Base-by-base conservation (phyloP, 1,284 basidiomycete genomes). In the Trichosporon ovoides region DNA sequence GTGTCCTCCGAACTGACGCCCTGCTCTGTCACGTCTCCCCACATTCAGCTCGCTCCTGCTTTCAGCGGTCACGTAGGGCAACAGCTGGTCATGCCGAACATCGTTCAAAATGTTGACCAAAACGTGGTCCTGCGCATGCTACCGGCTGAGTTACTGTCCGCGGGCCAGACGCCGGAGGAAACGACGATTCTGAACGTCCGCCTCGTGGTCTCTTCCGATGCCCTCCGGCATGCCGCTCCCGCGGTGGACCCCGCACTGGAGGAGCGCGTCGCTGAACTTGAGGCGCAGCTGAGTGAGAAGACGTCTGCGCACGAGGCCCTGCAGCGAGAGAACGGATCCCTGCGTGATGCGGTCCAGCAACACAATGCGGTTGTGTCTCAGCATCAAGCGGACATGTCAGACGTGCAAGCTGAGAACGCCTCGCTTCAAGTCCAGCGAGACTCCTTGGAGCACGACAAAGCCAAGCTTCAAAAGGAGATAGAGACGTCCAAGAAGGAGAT, bases 321-420 rank as follows among this genome's bases (percentile, higher is more conserved):
- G 9, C 33, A 52, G 11, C 35, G 11, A 5, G 50, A 52, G 10
- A 36, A 52, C 35, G 22, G 7, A 13, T 14, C 22, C 2, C n/a
- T 48, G 43, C 13, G 16, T 11, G 43, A 48, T 2, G n/a, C 43
- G 3, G 43, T 48, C 14, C 43, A 48, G 13, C 43, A 48, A 24
- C 43, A 48, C 24, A 48, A 48, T 18, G 43, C 43, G 4, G 43
- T 48, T 5, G 43, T 48, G n/a, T 31, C 24, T 5, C 43, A 48
- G 16, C 43, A 48, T 9, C 43, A 48, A 31, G 43, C 43, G 5
- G 43, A 48, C 43, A 48, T 48, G 43, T 48, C 43, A 11, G 43
- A 48, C 28, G n/a, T 48, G 43, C 43, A 48, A 16, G 24, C 43
- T 19, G 43, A 48, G 43, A 48, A 48, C n/a, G 43, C 43, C 14